Conservation (phyloP, 2,329 filamentous ascomycete genomes). For the Xylariomycetidae sp. region DNA sequence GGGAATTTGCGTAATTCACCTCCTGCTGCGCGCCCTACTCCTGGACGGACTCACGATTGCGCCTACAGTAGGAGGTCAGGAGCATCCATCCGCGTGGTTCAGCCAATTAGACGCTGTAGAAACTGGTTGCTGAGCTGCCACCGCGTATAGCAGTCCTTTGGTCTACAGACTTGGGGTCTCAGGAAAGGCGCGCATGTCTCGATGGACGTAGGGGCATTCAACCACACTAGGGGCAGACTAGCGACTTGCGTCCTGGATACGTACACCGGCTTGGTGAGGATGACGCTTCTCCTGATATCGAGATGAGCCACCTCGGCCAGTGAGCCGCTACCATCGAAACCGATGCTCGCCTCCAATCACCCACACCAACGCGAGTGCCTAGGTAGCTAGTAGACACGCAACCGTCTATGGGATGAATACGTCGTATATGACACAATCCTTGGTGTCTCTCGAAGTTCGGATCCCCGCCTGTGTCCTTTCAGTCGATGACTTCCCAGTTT, state of each 20-base stretch:
- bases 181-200: constrained; percentile 7
- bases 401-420: no score
- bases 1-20: constrained; percentile 14
- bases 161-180: not conserved
- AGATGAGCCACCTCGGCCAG: constrained; percentile 7
- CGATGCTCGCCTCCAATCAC: constrained; percentile 8
- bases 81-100: constrained; percentile 14
- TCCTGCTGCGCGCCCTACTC: constrained; percentile 10
- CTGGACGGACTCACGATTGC: constrained; percentile 13
- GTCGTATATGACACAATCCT: no score
- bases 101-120: constrained; percentile 14
- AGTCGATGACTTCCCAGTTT: no score
- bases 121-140: constrained; percentile 14
- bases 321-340: constrained; percentile 7
- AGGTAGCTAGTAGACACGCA: no score
- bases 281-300: constrained; percentile 5
- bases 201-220: constrained; percentile 13
- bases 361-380: no score
- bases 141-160: constrained; percentile 12
- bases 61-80: constrained; percentile 13
- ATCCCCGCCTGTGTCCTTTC: no score
- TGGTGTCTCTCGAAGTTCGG: no score
- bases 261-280: constrained; percentile 10
- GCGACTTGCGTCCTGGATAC: constrained; percentile 13
- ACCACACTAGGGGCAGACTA: constrained; percentile 12